Conservation (phyloP, 1,284 basidiomycete species). For the Entoloma clypeatum region DNA sequence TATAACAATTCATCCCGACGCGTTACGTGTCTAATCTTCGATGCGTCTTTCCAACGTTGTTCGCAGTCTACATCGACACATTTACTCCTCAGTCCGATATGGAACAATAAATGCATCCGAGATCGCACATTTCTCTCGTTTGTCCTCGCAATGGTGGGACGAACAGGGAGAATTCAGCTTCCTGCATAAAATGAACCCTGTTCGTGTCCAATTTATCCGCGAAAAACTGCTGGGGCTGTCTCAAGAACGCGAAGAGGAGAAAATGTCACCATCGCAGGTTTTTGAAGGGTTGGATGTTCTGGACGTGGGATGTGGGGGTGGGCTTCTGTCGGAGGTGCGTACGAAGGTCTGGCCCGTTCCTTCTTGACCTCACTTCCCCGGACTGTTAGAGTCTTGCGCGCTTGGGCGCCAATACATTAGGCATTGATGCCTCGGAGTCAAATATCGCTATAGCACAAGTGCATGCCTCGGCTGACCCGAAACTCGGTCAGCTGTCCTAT, state of each 20-base stretch:
- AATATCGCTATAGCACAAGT: constrained; percentile 86
- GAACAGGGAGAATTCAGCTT: constrained; percentile 88
- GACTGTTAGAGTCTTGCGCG: constrained; percentile 73
- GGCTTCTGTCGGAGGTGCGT: constrained; percentile 84
- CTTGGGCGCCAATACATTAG: constrained; percentile 82
- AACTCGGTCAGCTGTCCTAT: constrained; percentile 52
- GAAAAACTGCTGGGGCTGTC: constrained; percentile 68
- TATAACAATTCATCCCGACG: too few species aligned
- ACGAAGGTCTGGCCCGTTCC: background rate
- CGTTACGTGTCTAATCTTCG: too few species aligned
- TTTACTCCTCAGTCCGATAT: constrained; percentile 16
- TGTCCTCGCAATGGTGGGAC: constrained; percentile 97
- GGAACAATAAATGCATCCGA: constrained; percentile 71
- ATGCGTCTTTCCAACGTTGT: constrained; percentile 18
- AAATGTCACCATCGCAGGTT: constrained; percentile 24
- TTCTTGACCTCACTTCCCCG: constrained; percentile 4
- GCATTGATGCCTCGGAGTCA: constrained; percentile 85
- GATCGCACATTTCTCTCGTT: constrained; percentile 88
- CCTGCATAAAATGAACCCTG: constrained; percentile 95
- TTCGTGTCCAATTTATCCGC: constrained; percentile 80
- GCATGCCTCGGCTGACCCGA: constrained; percentile 81
- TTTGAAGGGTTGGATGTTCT: constrained; percentile 61
- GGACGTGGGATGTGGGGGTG: constrained; percentile 93
- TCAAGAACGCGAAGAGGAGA: constrained; percentile 43
- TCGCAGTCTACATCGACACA: constrained; percentile 15